Percentiles rank a stretch among this genome's conserved stretches.
phyloP scores from a whole-genome alignment of 2,329 filamentous ascomycete genomes.

The Nemania diffusa region DNA sequence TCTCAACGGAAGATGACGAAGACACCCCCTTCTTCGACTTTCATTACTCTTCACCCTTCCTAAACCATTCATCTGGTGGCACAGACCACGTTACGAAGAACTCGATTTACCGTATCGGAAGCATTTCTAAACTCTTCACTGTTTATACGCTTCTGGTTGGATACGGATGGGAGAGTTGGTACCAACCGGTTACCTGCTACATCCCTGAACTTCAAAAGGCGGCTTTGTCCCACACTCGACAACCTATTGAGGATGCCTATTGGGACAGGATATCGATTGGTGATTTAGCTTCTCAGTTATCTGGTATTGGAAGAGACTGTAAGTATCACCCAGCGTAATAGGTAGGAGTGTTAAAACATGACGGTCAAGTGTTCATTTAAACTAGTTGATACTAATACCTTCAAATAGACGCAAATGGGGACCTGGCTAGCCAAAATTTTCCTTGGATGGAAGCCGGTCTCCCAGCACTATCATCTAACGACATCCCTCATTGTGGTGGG shows the following conservation, averaged over 20 bases:
- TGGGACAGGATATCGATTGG: conserved; percentile 23
- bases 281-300: conserved; percentile 21
- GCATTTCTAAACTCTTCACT: conserved; percentile 31
- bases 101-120: conserved; percentile 28
- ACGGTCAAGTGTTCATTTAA: not conserved
- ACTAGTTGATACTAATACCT: conserved; percentile 1
- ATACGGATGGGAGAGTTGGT: conserved; percentile 24
- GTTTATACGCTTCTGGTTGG: conserved; percentile 23
- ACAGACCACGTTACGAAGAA: conserved; percentile 16
- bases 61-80: conserved; percentile 17
- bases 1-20: conserved; percentile 19
- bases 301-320: conserved; percentile 27
- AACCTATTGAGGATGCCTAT: conserved; percentile 10
- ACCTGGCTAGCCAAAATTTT: conserved; percentile 13
- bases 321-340: not conserved
- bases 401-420: conserved; percentile 15
- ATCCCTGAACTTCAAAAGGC: conserved; percentile 19
- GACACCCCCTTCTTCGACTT: conserved; percentile 27
- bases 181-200: conserved; percentile 20
- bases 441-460: conserved; percentile 24
- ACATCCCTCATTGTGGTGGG: conserved; percentile 18
- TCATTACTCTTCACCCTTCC: conserved; percentile 23
- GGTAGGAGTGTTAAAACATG: not conserved
- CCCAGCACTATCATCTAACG: conserved; percentile 11
- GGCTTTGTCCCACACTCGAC: not conserved